Percentiles rank a stretch among this genome's conserved stretches.
Evolutionary conservation across 2,329 filamentous ascomycete species (phyloP).

Genomic region (Tolypocladium album): DNA sequence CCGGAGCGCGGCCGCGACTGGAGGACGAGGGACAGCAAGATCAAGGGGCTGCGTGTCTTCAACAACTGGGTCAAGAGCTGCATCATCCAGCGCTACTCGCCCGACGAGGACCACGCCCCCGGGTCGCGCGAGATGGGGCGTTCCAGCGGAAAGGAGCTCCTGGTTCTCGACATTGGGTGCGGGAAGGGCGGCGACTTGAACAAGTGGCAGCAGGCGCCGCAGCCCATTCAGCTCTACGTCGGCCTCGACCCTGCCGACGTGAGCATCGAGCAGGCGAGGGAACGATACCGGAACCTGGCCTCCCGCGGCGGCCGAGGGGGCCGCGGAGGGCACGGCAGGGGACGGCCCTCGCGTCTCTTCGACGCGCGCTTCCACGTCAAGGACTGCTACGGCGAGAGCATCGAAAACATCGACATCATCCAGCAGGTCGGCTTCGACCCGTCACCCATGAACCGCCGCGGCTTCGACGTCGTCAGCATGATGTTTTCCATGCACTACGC

Average conservation of each 20-base stretch:
- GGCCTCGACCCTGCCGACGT: conserved; percentile 89
- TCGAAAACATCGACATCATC: conserved; percentile 74
- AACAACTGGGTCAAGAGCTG: conserved; percentile 99
- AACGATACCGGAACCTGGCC: conserved; percentile 68
- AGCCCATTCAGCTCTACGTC: conserved; percentile 84
- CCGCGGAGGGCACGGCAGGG: conserved; percentile 36
- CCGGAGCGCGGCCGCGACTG: conserved; percentile 89
- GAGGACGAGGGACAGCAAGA: conserved; percentile 87
- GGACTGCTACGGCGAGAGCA: conserved; percentile 80
- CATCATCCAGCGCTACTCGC: conserved; percentile 92
- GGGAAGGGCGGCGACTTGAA: conserved; percentile 92
- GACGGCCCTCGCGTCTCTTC: conserved; percentile 51
- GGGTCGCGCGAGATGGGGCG: conserved; percentile 44
- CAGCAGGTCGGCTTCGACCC: conserved; percentile 79
- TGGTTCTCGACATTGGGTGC: conserved; percentile 89
- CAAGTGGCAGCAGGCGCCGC: conserved; percentile 94
- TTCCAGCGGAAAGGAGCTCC: conserved; percentile 47
- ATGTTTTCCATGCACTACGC: conserved; percentile 99
- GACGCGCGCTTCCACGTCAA: conserved; percentile 83
- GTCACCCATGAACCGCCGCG: conserved; percentile 60
- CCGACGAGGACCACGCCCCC: conserved; percentile 61
- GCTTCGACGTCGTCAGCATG: conserved; percentile 94
- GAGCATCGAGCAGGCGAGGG: conserved; percentile 80
- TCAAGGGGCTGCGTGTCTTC: conserved; percentile 87
- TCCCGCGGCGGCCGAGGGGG: conserved; percentile 46